Percentiles rank a stretch among this genome's conserved stretches.
Conservation (phyloP, 2,329 filamentous ascomycete species). For the Cryoendolithus antarcticus region DNA sequence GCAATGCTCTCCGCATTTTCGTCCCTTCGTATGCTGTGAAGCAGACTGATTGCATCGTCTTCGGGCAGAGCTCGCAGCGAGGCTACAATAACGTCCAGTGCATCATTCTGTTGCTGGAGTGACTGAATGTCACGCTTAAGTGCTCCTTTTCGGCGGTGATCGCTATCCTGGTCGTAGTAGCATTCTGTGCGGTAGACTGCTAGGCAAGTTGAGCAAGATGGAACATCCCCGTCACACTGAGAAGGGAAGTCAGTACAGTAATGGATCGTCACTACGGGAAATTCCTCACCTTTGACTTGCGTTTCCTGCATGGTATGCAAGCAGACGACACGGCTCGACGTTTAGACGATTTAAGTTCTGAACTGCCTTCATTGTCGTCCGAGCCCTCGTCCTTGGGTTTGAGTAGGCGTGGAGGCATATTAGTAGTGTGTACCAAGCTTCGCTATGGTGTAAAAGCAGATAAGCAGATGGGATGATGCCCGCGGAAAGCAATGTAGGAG, state of each 20-base stretch:
- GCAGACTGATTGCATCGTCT: constrained; percentile 29
- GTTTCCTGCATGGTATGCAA: constrained; percentile 38
- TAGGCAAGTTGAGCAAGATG: constrained; percentile 38
- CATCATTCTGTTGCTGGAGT: constrained; percentile 25
- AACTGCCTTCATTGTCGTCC: constrained; percentile 13
- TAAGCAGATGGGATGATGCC: no score
- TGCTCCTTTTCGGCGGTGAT: constrained; percentile 33
- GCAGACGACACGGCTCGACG: constrained; percentile 28
- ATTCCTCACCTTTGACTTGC: constrained; percentile 35
- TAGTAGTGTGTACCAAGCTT: no score
- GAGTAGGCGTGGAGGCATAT: constrained; percentile 22
- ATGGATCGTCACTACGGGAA: background rate
- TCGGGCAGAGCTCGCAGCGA: constrained; percentile 34
- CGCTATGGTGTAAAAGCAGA: no score
- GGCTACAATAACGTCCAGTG: constrained; percentile 30
- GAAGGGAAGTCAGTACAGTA: background rate
- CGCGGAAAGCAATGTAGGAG: no score
- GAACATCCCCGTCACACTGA: constrained; percentile 38
- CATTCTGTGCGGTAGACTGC: constrained; percentile 40
- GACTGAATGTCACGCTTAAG: constrained; percentile 28
- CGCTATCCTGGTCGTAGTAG: constrained; percentile 37
- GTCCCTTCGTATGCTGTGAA: constrained; percentile 32
- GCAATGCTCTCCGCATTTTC: constrained; percentile 28
- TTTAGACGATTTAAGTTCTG: constrained; percentile 20
- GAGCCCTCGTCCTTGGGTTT: constrained; percentile 20